These are phyloP conservation scores for Zymoseptoria tritici DNA, from an alignment of 2,329 filamentous ascomycete genomes.

Conservation along the genomic window DNA sequence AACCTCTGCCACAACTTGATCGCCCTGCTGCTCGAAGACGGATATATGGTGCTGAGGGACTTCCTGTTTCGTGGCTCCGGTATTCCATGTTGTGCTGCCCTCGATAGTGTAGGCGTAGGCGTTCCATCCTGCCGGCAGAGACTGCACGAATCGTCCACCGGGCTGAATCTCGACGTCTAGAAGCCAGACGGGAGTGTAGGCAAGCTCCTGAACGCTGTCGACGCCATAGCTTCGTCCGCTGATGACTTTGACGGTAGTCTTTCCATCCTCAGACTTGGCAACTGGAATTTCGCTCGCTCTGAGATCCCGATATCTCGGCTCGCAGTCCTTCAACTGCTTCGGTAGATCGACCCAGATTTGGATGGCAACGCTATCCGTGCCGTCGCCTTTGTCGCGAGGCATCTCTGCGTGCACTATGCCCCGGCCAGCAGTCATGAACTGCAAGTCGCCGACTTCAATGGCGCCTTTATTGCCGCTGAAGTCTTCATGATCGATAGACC, in stretches of 20 bases:
- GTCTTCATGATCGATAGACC: slow-evolving; percentile 85
- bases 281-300: slow-evolving; percentile 69
- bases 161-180: slow-evolving; percentile 75
- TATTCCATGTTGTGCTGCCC: slow-evolving; percentile 60
- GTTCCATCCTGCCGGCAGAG: slow-evolving; percentile 75
- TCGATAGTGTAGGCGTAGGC: slow-evolving; percentile 81
- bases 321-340: slow-evolving; percentile 70
- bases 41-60: slow-evolving; percentile 77
- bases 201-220: slow-evolving; percentile 80
- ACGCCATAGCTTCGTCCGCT: slow-evolving; percentile 76
- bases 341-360: slow-evolving; percentile 96
- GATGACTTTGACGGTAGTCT: slow-evolving; percentile 81
- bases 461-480: slow-evolving; percentile 81
- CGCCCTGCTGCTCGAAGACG: slow-evolving; percentile 74
- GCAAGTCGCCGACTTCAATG: slow-evolving; percentile 78
- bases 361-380: slow-evolving; percentile 72
- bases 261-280: slow-evolving; percentile 62
- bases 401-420: slow-evolving; percentile 96
- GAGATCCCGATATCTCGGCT: slow-evolving; percentile 87
- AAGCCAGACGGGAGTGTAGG: slow-evolving; percentile 96
- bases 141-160: slow-evolving; percentile 68
- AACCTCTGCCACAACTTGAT: slow-evolving; percentile 65
- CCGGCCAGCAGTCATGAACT: slow-evolving; percentile 93
- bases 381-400: slow-evolving; percentile 71
- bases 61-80: slow-evolving; percentile 41